Percentiles rank a stretch among this genome's conserved stretches.
Evolutionary conservation across 1,139 yeast genomes (phyloP).

Genomic region (Tardiomyces blankii): DNA sequence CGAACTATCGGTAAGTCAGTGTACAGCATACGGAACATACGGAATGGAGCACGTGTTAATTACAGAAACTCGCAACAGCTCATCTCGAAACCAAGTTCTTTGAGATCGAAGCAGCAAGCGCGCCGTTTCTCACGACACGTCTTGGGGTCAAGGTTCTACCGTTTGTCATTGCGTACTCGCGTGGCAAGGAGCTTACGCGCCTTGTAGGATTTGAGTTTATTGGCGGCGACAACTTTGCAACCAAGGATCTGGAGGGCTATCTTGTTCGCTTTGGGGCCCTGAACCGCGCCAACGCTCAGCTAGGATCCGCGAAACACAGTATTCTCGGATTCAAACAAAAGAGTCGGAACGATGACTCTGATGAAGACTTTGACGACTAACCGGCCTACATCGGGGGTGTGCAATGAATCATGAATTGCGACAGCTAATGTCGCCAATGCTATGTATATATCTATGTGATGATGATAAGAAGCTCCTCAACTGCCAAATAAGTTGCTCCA

Average conservation of each 20-base stretch:
- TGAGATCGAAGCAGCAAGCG: slow-evolving; percentile 48
- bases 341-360: background rate
- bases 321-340: background rate
- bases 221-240: slow-evolving; percentile 32
- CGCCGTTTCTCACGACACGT: slow-evolving; percentile 61
- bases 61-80: slow-evolving; percentile 40
- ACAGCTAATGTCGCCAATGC: too few species aligned
- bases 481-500: too few species aligned
- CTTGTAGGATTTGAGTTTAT: slow-evolving; percentile 59
- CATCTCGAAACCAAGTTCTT: slow-evolving; percentile 48
- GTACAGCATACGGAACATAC: too few species aligned
- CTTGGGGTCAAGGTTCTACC: slow-evolving; percentile 59
- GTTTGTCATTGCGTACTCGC: slow-evolving; percentile 49
- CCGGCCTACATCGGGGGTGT: too few species aligned
- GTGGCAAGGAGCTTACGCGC: slow-evolving; percentile 48
- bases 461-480: too few species aligned
- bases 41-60: too few species aligned
- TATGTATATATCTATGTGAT: too few species aligned
- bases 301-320: background rate
- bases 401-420: background rate
- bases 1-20: slow-evolving; percentile 25
- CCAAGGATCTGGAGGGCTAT: slow-evolving; percentile 36
- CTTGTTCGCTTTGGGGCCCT: slow-evolving; percentile 3
- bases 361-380: background rate
- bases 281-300: background rate